A percentile compares a stretch with the other conserved stretches of the same genome.
Evolutionary conservation across 148 eudicot genomes (phyloP).

Genomic region (Persicaria tinctoria): DNA sequence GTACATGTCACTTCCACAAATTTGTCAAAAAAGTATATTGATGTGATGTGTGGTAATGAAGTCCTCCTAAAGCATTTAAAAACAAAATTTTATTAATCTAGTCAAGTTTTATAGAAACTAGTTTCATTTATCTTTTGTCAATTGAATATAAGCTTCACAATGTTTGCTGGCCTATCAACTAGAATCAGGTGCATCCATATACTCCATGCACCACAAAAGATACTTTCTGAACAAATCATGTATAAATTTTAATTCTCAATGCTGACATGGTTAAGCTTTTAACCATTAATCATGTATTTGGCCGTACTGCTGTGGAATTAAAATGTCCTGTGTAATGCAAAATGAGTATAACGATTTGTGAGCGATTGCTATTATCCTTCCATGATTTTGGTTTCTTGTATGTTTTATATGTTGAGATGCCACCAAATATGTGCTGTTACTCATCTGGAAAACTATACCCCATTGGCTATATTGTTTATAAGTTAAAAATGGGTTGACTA

Average conservation of each 20-base stretch:
- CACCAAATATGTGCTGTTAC: too few relatives aligned
- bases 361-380: neutral
- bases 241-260: too few relatives aligned
- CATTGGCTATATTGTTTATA: neutral
- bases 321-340: neutral
- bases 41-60: neutral
- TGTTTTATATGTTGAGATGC: too few relatives aligned
- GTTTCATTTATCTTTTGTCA: neutral
- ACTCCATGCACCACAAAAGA: too few relatives aligned
- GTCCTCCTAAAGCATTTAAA: neutral
- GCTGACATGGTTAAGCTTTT: neutral
- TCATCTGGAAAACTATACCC: too few relatives aligned
- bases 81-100: neutral
- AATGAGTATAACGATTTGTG: neutral
- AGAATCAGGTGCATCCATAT: neutral
- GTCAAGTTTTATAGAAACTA: neutral
- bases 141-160: neutral
- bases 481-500: neutral
- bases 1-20: too few relatives aligned
- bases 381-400: neutral
- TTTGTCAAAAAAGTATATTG: neutral
- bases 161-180: neutral
- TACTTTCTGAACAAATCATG: too few relatives aligned
- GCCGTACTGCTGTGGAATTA: neutral
- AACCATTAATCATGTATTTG: neutral